Evolutionary conservation across 139 green algal species (phyloP).

Genomic region (Spirogloea muscicola): DNA sequence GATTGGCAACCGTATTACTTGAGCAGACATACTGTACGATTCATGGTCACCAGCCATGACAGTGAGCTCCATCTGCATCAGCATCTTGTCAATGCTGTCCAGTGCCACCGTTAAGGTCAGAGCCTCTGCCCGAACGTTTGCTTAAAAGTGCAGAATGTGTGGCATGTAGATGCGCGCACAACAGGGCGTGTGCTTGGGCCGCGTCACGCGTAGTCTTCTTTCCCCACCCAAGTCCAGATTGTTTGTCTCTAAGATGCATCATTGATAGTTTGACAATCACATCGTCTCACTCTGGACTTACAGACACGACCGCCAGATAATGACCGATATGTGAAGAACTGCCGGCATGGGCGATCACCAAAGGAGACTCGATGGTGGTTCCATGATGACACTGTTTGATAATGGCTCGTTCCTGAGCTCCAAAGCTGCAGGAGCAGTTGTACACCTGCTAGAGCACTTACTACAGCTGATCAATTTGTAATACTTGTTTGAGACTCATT

Average conservation of each 20-base stretch:
- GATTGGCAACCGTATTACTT: not conserved
- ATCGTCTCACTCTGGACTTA: not conserved
- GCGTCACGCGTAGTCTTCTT: not conserved
- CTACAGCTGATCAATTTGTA: too few relatives aligned
- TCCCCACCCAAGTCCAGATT: not conserved
- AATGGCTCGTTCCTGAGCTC: too few relatives aligned
- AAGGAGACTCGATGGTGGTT: constrained; percentile 51
- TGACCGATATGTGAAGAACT: constrained; percentile 48
- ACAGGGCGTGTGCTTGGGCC: not conserved
- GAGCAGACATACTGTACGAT: constrained; percentile 79
- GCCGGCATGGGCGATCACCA: constrained; percentile 21
- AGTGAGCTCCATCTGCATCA: constrained; percentile 62
- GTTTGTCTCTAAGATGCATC: not conserved
- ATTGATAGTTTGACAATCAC: not conserved
- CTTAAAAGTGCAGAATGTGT: not conserved
- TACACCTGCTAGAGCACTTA: too few relatives aligned
- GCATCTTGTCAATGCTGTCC: constrained; percentile 80
- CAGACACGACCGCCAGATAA: constrained; percentile 43
- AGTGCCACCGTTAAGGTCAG: constrained; percentile 65
- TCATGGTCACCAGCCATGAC: constrained; percentile 86
- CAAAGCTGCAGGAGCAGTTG: too few relatives aligned
- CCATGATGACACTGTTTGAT: constrained; percentile 47
- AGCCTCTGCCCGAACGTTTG: not conserved
- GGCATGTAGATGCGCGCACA: not conserved
- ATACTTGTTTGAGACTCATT: too few relatives aligned